Evolutionary conservation across 106 monocot genomes (phyloP).

Genomic region (Acanthochlamys bracteata): DNA sequence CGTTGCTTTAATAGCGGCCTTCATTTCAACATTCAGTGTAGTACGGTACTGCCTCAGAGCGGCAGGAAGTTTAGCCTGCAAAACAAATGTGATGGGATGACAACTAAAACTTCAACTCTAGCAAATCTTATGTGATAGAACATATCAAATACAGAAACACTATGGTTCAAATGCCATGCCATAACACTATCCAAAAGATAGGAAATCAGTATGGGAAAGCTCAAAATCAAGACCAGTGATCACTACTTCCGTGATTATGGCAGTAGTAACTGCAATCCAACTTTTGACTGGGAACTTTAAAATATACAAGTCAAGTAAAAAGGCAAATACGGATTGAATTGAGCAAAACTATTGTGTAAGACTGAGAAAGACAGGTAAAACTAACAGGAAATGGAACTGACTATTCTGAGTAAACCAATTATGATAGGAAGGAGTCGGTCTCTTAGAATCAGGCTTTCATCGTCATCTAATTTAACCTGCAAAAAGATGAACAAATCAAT

Average conservation of each 20-base stretch:
- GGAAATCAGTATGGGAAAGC: no score
- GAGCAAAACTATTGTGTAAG: slow-evolving; percentile 1
- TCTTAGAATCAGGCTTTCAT: slow-evolving; percentile 54
- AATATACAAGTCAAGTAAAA: no score
- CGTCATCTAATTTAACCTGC: slow-evolving; percentile 65
- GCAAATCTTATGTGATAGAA: no score
- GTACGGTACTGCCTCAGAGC: slow-evolving; percentile 88
- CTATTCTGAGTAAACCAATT: slow-evolving; percentile 82
- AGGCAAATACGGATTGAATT: no score
- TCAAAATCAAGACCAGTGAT: no score
- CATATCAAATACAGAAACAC: no score
- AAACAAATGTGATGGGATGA: slow-evolving; percentile 3
- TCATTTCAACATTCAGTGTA: slow-evolving; percentile 88
- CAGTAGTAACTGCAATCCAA: no score
- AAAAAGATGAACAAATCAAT: slow-evolving; percentile 5
- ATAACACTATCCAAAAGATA: no score
- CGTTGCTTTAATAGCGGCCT: slow-evolving; percentile 84
- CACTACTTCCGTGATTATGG: no score
- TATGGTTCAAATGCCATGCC: no score
- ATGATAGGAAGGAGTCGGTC: slow-evolving; percentile 91
- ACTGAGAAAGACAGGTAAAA: slow-evolving; percentile 1
- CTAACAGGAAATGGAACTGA: slow-evolving; percentile 30
- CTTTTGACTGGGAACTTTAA: no score
- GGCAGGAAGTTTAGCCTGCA: slow-evolving; percentile 78
- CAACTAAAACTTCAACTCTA: slow-evolving; percentile 2